phyloP scores from a whole-genome alignment of 2,329 filamentous ascomycete genomes.

The Cordyceps tenuipes region DNA sequence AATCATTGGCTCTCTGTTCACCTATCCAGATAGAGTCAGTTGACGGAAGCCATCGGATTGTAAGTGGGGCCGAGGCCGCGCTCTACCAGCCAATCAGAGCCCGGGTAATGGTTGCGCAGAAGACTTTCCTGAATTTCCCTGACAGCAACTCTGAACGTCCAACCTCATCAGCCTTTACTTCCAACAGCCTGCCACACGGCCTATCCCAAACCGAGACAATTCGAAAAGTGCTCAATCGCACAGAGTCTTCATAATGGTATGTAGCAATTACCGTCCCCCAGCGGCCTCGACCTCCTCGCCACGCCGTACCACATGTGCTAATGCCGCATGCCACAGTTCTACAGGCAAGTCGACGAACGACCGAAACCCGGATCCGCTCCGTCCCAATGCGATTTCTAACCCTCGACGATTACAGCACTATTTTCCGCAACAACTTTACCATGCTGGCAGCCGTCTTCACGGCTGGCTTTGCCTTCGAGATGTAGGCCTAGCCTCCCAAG shows the following conservation, averaged over 20 bases:
- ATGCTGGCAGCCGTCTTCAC: conserved; percentile 84
- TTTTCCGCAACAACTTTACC: conserved; percentile 80
- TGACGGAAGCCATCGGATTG: conserved; percentile 7
- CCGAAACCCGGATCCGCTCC: conserved; percentile 9
- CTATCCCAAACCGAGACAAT: not conserved
- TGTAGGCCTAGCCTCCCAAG: conserved; percentile 53
- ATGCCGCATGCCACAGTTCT: conserved; percentile 37
- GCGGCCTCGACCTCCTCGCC: not conserved
- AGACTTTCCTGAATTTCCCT: conserved; percentile 14
- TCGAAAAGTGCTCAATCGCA: conserved; percentile 13
- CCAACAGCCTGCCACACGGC: conserved; percentile 10
- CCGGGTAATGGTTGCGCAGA: conserved; percentile 4
- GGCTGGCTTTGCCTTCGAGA: conserved; percentile 82
- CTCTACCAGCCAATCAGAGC: conserved; percentile 9
- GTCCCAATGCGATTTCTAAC: conserved; percentile 12
- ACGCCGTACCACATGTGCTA: conserved; percentile 17
- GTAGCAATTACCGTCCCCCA: conserved; percentile 17
- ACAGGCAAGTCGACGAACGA: conserved; percentile 43
- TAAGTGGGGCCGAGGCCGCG: conserved; percentile 3
- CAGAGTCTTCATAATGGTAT: conserved; percentile 47
- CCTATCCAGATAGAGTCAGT: not conserved
- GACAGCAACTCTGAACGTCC: not conserved
- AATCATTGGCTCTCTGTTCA: not conserved
- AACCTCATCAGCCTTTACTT: conserved; percentile 8
- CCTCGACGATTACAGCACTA: conserved; percentile 45